phyloP scores from a whole-genome alignment of 2,329 filamentous ascomycete genomes.

The Coniochaeta prunicola region DNA sequence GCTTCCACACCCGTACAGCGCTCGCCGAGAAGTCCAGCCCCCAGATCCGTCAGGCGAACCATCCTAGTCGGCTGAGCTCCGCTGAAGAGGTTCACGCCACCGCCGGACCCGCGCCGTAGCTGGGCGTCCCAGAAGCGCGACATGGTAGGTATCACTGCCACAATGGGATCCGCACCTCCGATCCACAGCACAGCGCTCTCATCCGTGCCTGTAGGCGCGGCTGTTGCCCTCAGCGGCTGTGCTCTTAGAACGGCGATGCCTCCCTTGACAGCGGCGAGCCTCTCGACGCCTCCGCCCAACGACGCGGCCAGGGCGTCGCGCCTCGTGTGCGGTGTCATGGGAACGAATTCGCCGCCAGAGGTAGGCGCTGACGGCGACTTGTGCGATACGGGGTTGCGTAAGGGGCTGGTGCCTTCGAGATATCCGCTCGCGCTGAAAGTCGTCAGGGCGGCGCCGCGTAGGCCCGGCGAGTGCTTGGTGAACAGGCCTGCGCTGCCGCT shows the following conservation, averaged over 20 bases:
- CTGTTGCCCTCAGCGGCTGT: constrained; percentile 30
- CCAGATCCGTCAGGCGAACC: constrained; percentile 46
- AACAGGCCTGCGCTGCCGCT: constrained; percentile 30
- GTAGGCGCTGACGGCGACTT: constrained; percentile 22
- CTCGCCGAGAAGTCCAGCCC: constrained; percentile 48
- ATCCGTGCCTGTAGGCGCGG: constrained; percentile 28
- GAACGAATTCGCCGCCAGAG: constrained; percentile 46
- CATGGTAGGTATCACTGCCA: constrained; percentile 48
- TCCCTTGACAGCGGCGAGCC: constrained; percentile 42
- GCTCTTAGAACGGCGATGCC: constrained; percentile 43
- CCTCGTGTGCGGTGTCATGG: constrained; percentile 57
- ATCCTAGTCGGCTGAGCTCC: constrained; percentile 48
- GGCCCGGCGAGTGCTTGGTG: constrained; percentile 41
- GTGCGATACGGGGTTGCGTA: constrained; percentile 36
- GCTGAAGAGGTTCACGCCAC: constrained; percentile 47
- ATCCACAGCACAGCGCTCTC: constrained; percentile 52
- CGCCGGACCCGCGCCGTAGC: constrained; percentile 41
- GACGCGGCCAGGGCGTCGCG: constrained; percentile 42
- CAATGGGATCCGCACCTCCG: constrained; percentile 43
- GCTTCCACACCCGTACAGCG: constrained; percentile 45
- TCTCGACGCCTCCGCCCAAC: constrained; percentile 37
- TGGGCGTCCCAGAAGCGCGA: constrained; percentile 54
- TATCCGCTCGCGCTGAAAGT: constrained; percentile 51
- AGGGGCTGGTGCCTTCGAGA: constrained; percentile 50
- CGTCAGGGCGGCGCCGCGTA: constrained; percentile 51